Evolutionary conservation across 208 protist genomes (phyloP).

Genomic region (Willaertia magna): DNA sequence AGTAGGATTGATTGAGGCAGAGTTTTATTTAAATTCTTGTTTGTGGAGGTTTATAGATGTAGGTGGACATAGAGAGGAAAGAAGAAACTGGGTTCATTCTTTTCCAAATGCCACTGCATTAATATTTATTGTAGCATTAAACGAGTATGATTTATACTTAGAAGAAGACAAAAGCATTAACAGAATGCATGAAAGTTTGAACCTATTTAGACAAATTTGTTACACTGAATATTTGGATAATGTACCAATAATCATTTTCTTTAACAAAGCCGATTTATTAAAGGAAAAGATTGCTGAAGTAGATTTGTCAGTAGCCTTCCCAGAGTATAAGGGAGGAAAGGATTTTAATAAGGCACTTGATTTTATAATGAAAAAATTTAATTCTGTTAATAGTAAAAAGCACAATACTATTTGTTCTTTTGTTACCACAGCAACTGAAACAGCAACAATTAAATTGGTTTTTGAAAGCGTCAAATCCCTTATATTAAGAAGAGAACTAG

Average conservation of each 20-base stretch:
- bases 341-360: conserved; percentile 10
- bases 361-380: conserved; percentile 15
- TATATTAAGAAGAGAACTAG: conserved; percentile 23
- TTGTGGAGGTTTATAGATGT: conserved; percentile 24
- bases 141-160: conserved; percentile 38
- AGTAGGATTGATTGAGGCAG: conserved; percentile 7
- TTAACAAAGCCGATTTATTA: conserved; percentile 27
- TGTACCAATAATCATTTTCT: conserved; percentile 20
- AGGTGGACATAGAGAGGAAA: conserved; percentile 23
- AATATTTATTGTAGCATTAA: conserved; percentile 21
- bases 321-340: conserved; percentile 17
- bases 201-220: conserved; percentile 21
- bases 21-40: neutral
- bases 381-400: neutral
- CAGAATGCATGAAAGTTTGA: conserved; percentile 11
- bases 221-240: conserved; percentile 14
- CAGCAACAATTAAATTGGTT: neutral
- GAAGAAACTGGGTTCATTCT: conserved; percentile 27
- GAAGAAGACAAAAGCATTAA: conserved; percentile 37
- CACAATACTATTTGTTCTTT: conserved; percentile 13
- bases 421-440: conserved; percentile 26
- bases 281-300: conserved; percentile 18
- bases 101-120: conserved; percentile 21
- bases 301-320: conserved; percentile 9
- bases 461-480: conserved; percentile 44